phyloP scores from a whole-genome alignment of 148 eudicot species.

The Hydrangea macrophylla region DNA sequence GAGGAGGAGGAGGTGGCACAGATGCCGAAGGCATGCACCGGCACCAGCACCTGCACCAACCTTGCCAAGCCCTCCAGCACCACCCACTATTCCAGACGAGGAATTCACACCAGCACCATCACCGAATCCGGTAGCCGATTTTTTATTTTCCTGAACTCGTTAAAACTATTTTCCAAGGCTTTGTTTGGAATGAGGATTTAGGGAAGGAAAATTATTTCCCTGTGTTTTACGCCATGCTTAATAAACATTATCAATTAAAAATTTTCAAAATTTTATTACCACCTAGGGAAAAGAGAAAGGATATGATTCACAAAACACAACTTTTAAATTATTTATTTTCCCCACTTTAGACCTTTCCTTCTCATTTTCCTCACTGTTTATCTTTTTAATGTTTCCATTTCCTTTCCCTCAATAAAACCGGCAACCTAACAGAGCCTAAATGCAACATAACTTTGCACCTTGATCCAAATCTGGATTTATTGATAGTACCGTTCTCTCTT shows the following conservation, averaged over 20 bases:
- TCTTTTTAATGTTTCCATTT: too few species aligned
- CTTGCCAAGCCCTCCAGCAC: slow-evolving; percentile 77
- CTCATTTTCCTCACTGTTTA: not conserved
- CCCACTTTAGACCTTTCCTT: too few species aligned
- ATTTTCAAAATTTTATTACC: too few species aligned
- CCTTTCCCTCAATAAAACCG: too few species aligned
- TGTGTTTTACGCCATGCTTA: too few species aligned
- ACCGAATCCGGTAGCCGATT: slow-evolving; percentile 52
- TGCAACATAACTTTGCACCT: not conserved
- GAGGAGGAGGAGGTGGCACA: slow-evolving; percentile 62
- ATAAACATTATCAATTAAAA: too few species aligned
- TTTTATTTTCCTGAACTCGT: slow-evolving; percentile 55
- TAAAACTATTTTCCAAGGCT: slow-evolving; percentile 11
- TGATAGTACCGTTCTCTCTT: not conserved
- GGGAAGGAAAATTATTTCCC: too few species aligned
- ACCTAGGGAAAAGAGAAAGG: too few species aligned
- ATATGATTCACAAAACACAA: too few species aligned
- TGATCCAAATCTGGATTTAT: not conserved
- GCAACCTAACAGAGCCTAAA: too few species aligned
- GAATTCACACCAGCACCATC: slow-evolving; percentile 78
- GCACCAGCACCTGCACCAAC: slow-evolving; percentile 84
- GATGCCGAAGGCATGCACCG: slow-evolving; percentile 44
- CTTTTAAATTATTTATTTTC: too few species aligned
- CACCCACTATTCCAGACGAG: slow-evolving; percentile 45
- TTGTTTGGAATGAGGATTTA: too few species aligned